Evolutionary conservation across 129 eudicot species (phyloP).

Genomic region (Pseudognaphalium luteoalbum): DNA sequence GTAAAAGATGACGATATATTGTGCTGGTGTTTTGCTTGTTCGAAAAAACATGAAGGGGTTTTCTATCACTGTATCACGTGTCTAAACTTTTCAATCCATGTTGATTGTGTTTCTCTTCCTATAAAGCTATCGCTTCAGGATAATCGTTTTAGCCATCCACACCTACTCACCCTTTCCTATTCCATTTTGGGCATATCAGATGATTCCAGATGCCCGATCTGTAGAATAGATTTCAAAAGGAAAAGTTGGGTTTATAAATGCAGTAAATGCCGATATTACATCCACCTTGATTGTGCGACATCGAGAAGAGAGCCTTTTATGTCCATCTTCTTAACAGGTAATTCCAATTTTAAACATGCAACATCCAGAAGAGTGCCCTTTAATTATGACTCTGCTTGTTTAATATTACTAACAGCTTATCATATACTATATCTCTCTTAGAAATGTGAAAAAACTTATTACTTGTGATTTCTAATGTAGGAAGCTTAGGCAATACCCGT

Average conservation of each 20-base stretch:
- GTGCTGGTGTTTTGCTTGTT: background rate
- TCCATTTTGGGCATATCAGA: background rate
- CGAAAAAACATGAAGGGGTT: background rate
- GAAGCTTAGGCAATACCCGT: background rate
- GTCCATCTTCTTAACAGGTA: background rate
- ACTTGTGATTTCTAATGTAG: background rate
- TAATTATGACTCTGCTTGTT: background rate
- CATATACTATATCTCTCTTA: background rate
- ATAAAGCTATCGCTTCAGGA: background rate
- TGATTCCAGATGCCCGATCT: conserved; percentile 2
- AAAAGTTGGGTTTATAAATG: conserved; percentile 7
- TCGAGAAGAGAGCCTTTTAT: background rate
- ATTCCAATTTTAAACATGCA: no score
- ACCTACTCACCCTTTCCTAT: background rate
- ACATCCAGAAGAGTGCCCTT: no score
- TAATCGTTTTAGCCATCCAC: conserved; percentile 5
- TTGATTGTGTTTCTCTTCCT: conserved; percentile 9
- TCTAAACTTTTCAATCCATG: background rate
- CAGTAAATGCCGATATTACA: conserved; percentile 7
- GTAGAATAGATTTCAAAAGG: background rate
- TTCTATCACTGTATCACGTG: conserved; percentile 9
- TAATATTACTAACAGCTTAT: no score
- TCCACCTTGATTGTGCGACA: conserved; percentile 9
- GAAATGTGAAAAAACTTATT: background rate
- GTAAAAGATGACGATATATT: background rate